phyloP scores from a whole-genome alignment of 2,329 filamentous ascomycete species.

The Nothomitra cinnamomea region DNA sequence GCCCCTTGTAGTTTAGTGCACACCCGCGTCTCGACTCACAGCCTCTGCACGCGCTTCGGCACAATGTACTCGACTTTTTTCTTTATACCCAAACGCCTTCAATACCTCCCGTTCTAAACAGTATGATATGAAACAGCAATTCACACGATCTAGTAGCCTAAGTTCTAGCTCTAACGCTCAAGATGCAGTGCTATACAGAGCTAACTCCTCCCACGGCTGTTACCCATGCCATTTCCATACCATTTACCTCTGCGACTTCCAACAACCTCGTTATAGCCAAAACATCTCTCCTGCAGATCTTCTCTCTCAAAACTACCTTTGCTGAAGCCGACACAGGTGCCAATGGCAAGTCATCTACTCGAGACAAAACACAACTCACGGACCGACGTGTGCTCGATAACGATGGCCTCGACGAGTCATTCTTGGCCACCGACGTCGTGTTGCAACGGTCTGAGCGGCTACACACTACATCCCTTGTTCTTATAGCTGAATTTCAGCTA shows the following conservation, averaged over 20 bases:
- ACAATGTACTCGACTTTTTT: too few relatives aligned
- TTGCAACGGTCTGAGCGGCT: slow-evolving; percentile 44
- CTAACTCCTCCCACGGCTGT: slow-evolving; percentile 87
- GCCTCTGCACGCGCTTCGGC: too few relatives aligned
- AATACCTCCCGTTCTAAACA: too few relatives aligned
- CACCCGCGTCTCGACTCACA: too few relatives aligned
- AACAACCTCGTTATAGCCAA: slow-evolving; percentile 83
- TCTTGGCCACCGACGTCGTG: slow-evolving; percentile 45
- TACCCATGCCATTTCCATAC: slow-evolving; percentile 65
- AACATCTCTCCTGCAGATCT: slow-evolving; percentile 85
- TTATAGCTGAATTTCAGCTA: slow-evolving; percentile 70
- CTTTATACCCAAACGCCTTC: too few relatives aligned
- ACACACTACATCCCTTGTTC: slow-evolving; percentile 58
- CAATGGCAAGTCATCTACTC: slow-evolving; percentile 25
- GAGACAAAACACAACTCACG: slow-evolving; percentile 27
- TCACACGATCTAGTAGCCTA: background rate
- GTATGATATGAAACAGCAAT: background rate
- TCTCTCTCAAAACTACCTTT: slow-evolving; percentile 50
- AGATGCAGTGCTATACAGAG: slow-evolving; percentile 97
- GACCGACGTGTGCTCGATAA: slow-evolving; percentile 35
- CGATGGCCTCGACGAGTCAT: slow-evolving; percentile 48
- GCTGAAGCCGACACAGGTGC: slow-evolving; percentile 38
- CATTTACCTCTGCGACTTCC: slow-evolving; percentile 58
- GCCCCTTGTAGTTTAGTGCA: background rate
- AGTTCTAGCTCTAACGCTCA: slow-evolving; percentile 6